Conservation (phyloP, 345 rosid genomes). For the rapeseed (Brassica napus) region DNA sequence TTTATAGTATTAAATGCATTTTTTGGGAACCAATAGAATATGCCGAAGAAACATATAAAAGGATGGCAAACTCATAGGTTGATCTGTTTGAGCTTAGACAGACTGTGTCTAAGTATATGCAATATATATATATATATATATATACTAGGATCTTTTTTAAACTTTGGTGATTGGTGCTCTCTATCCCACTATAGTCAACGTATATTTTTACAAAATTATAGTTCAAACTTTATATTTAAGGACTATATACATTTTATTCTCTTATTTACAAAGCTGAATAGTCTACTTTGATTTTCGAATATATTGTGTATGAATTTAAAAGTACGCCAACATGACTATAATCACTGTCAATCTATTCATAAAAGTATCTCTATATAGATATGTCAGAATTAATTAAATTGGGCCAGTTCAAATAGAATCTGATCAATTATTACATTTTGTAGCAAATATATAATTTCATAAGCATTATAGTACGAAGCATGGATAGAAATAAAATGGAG, state of each 20-base stretch:
- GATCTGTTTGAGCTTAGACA: too few relatives aligned
- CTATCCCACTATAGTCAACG: neutral
- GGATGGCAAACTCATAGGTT: too few relatives aligned
- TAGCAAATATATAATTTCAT: neutral
- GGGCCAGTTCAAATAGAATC: neutral
- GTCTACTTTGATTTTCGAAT: neutral
- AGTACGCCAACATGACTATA: neutral
- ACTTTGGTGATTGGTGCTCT: too few relatives aligned
- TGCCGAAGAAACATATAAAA: too few relatives aligned
- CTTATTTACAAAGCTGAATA: neutral
- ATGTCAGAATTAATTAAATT: neutral
- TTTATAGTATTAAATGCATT: too few relatives aligned
- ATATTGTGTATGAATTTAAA: neutral
- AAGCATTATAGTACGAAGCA: neutral
- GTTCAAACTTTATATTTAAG: neutral
- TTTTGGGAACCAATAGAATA: too few relatives aligned
- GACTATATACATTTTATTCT: neutral
- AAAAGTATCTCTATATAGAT: neutral
- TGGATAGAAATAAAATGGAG: conserved; percentile 2
- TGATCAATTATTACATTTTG: neutral
- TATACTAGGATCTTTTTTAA: too few relatives aligned
- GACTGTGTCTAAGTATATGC: too few relatives aligned
- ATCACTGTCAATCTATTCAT: neutral
- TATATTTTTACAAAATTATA: neutral
- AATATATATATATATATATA: too few relatives aligned